phyloP scores from a whole-genome alignment of 1,139 yeast species.

The Magnusiomyces magnusii region DNA sequence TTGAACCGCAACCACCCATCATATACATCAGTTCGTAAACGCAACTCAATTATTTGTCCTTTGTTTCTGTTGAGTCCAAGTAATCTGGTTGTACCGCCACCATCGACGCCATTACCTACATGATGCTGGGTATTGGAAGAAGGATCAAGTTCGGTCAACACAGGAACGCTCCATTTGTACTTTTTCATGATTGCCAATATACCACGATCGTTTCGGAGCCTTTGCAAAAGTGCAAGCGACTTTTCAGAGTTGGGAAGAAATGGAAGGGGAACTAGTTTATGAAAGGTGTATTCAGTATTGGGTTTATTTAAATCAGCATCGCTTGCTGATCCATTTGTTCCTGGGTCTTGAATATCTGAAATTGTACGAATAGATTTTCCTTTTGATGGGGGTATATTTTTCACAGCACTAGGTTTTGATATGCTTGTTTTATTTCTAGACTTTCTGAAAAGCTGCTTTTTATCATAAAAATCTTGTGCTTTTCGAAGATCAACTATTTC shows the following conservation, averaged over 20 bases:
- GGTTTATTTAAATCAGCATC: constrained; percentile 5
- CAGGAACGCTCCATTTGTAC: constrained; percentile 33
- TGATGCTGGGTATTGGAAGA: constrained; percentile 28
- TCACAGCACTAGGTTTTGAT: constrained; percentile 6
- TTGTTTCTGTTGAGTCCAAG: constrained; percentile 34
- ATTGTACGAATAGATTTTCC: neutral
- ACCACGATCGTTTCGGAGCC: constrained; percentile 33
- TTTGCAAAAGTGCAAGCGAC: constrained; percentile 28
- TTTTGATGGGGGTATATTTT: neutral
- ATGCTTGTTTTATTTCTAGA: constrained; percentile 5
- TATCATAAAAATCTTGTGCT: constrained; percentile 18
- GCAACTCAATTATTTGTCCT: constrained; percentile 35
- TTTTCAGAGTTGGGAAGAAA: constrained; percentile 30
- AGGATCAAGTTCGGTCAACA: constrained; percentile 37
- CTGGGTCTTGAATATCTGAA: neutral
- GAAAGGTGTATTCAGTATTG: constrained; percentile 30
- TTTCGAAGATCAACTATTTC: constrained; percentile 24
- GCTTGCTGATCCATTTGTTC: neutral
- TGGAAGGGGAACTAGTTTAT: constrained; percentile 30
- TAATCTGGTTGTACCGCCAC: constrained; percentile 18
- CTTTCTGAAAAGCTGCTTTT: neutral
- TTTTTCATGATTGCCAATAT: constrained; percentile 34
- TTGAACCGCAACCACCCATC: constrained; percentile 35
- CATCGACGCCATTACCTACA: constrained; percentile 19
- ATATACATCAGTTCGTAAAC: constrained; percentile 36